phyloP scores from a whole-genome alignment of 2,329 filamentous ascomycete genomes.

The Paecilomyces dactylethromorphus region DNA sequence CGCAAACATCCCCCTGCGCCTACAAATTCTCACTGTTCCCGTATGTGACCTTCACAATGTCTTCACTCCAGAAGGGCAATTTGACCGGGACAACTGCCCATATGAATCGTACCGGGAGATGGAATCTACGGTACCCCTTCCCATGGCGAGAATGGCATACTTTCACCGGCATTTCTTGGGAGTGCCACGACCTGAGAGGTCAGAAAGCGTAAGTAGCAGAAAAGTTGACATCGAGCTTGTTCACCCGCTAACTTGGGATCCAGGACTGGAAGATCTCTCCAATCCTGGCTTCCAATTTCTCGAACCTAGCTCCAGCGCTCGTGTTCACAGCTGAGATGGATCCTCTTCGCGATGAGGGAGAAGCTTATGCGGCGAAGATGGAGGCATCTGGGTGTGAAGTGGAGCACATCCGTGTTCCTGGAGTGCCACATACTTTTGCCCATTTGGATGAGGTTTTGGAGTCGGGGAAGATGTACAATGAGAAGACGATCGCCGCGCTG shows the following conservation, averaged over 20 bases:
- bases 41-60: constrained; percentile 28
- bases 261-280: constrained; percentile 39
- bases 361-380: constrained; percentile 32
- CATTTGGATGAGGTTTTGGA: constrained; percentile 25
- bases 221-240: neutral
- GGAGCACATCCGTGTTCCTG: constrained; percentile 21
- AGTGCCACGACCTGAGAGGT: constrained; percentile 26
- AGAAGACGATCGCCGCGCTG: constrained; percentile 21
- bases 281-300: constrained; percentile 29
- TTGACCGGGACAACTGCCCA: constrained; percentile 28
- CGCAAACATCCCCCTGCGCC: constrained; percentile 24
- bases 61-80: constrained; percentile 28
- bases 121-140: constrained; percentile 29
- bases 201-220: constrained; percentile 23
- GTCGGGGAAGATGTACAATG: constrained; percentile 19
- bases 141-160: constrained; percentile 31
- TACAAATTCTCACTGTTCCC: constrained; percentile 33
- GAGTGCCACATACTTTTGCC: constrained; percentile 29
- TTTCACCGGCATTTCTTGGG: constrained; percentile 34
- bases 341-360: constrained; percentile 36
- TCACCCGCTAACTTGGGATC: constrained; percentile 4
- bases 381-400: constrained; percentile 27
- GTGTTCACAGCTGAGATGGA: constrained; percentile 36
- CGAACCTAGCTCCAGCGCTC: constrained; percentile 30
- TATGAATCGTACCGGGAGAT: constrained; percentile 36